A percentile compares a stretch with the other conserved stretches of the same genome.
These are phyloP conservation scores for Talaromyces ruber DNA, from an alignment of 495 filamentous ascomycete species.

Conservation along the genomic window DNA sequence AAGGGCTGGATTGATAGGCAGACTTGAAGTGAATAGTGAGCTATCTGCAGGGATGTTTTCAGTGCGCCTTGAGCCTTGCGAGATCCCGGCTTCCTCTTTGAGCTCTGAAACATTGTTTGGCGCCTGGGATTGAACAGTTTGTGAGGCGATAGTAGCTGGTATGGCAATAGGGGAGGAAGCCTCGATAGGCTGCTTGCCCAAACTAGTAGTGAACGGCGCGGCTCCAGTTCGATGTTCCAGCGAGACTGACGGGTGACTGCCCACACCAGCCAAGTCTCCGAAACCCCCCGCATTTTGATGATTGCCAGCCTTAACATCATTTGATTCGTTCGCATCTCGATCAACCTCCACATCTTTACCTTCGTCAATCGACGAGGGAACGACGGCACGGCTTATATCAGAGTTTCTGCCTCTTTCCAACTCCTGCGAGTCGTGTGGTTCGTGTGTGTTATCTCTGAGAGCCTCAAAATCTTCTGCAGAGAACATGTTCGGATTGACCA, in stretches of 20 bases:
- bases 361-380: background rate
- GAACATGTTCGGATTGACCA: slow-evolving; percentile 5
- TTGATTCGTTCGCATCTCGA: slow-evolving; percentile 11
- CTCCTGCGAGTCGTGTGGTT: slow-evolving; percentile 3
- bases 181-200: background rate
- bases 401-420: slow-evolving; percentile 2
- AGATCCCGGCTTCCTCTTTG: slow-evolving; percentile 6
- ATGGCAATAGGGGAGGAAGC: background rate
- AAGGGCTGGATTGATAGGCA: slow-evolving; percentile 12
- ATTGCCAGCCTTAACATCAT: background rate
- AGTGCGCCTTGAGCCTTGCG: background rate
- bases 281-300: slow-evolving; percentile 5
- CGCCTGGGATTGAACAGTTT: background rate
- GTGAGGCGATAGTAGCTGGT: background rate
- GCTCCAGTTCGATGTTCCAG: background rate
- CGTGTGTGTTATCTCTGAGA: background rate
- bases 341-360: slow-evolving; percentile 12
- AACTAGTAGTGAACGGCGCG: background rate
- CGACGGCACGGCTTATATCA: background rate
- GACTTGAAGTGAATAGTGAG: slow-evolving; percentile 9
- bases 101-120: background rate
- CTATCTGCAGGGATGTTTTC: background rate
- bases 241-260: slow-evolving; percentile 12
- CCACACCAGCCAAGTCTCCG: slow-evolving; percentile 16
- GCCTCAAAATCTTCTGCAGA: background rate